Conservation (phyloP, 495 filamentous ascomycete species). For the Tetracladium marchalianum region DNA sequence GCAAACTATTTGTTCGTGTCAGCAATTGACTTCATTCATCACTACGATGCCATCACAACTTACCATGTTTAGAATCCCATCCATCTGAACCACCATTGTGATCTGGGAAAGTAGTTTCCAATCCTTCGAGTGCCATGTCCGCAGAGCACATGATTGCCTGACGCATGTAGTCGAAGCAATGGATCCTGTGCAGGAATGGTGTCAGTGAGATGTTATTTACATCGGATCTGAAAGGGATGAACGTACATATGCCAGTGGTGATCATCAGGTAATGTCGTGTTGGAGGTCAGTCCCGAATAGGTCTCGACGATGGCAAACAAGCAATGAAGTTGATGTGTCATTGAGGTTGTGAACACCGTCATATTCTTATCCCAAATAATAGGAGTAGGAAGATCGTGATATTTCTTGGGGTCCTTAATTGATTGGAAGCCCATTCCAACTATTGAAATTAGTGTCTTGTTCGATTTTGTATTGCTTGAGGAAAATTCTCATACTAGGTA, state of each 20-base stretch:
- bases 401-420: conserved; percentile 31
- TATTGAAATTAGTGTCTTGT: conserved; percentile 5
- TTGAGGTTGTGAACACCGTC: conserved; percentile 36
- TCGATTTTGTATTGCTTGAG: neutral
- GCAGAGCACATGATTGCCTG: conserved; percentile 37
- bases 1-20: conserved; percentile 24
- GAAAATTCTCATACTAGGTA: conserved; percentile 26
- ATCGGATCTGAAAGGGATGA: too few relatives aligned
- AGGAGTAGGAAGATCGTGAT: conserved; percentile 35
- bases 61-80: conserved; percentile 37
- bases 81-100: conserved; percentile 36
- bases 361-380: conserved; percentile 34
- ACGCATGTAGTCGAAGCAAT: conserved; percentile 40
- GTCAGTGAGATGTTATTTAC: too few relatives aligned
- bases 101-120: conserved; percentile 35
- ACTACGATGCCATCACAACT: neutral
- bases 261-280: conserved; percentile 30
- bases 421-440: conserved; percentile 38
- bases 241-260: conserved; percentile 36
- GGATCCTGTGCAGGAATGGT: conserved; percentile 12
- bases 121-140: conserved; percentile 33
- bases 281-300: conserved; percentile 30
- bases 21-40: neutral
- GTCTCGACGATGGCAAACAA: conserved; percentile 36
- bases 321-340: conserved; percentile 37